A percentile compares a stretch with the other conserved stretches of the same genome.
Conservation (phyloP, 345 rosid genomes). For the Nasturtium officinale region DNA sequence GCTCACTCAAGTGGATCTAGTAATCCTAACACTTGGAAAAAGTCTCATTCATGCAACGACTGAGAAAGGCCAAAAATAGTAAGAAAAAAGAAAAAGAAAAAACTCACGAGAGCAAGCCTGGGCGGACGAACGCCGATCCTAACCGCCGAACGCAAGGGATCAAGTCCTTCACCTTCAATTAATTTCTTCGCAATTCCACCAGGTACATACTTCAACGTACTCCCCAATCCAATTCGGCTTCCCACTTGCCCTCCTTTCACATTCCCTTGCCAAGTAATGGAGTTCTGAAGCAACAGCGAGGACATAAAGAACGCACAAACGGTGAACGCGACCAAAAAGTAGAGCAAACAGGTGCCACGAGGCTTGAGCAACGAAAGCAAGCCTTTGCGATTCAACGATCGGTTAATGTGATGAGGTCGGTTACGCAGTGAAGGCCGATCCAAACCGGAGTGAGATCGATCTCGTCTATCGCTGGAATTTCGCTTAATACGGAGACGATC, state of each 20-base stretch:
- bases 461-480: slow-evolving; percentile 48
- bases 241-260: slow-evolving; percentile 46
- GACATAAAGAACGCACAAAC: slow-evolving; percentile 77
- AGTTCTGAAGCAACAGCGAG: slow-evolving; percentile 75
- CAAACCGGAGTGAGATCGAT: slow-evolving; percentile 45
- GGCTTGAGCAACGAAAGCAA: slow-evolving; percentile 53
- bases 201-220: slow-evolving; percentile 65
- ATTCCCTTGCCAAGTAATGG: slow-evolving; percentile 66
- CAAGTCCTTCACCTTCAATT: slow-evolving; percentile 57
- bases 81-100: slow-evolving; percentile 10
- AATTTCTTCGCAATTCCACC: slow-evolving; percentile 41
- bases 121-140: slow-evolving; percentile 86
- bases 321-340: slow-evolving; percentile 57
- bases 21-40: background rate
- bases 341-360: slow-evolving; percentile 66
- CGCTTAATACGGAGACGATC: slow-evolving; percentile 71
- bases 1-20: slow-evolving; percentile 29
- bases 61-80: background rate
- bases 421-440: slow-evolving; percentile 54
- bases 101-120: slow-evolving; percentile 79
- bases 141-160: slow-evolving; percentile 48
- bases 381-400: slow-evolving; percentile 62
- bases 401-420: slow-evolving; percentile 44
- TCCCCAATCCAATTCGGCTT: slow-evolving; percentile 60
- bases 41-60: slow-evolving; percentile 4